Conservation (phyloP, 2,329 filamentous ascomycete genomes). For the Cladophialophora chaetospira region DNA sequence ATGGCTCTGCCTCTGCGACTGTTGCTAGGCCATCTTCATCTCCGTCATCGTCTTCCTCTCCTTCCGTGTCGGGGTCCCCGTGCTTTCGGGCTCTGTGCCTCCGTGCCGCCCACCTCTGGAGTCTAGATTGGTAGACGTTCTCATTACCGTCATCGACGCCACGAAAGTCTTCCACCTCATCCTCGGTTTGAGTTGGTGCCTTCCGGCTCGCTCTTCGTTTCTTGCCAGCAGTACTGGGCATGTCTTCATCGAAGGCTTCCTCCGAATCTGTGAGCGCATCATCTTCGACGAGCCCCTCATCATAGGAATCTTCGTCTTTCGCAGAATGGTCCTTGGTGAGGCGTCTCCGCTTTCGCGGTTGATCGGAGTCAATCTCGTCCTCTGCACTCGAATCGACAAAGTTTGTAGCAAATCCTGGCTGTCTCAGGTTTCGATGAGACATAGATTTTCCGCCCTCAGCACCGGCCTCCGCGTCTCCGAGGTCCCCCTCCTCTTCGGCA, state of each 20-base stretch:
- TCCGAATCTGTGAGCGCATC: constrained; percentile 33
- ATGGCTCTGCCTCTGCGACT: constrained; percentile 65
- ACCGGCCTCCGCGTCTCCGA: constrained; percentile 48
- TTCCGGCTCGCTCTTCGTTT: constrained; percentile 30
- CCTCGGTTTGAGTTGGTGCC: constrained; percentile 40
- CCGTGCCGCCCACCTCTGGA: constrained; percentile 72
- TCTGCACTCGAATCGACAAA: constrained; percentile 35
- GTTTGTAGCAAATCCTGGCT: constrained; percentile 68
- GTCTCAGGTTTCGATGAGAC: constrained; percentile 72
- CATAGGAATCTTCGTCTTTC: constrained; percentile 40
- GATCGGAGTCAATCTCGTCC: constrained; percentile 27
- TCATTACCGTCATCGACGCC: constrained; percentile 89
- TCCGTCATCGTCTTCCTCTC: constrained; percentile 44
- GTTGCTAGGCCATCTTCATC: constrained; percentile 37
- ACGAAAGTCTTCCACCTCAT: constrained; percentile 56
- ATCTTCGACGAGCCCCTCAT: constrained; percentile 28
- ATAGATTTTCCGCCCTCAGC: constrained; percentile 45
- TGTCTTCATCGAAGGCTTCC: constrained; percentile 37
- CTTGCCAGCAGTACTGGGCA: constrained; percentile 30
- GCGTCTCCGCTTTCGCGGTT: constrained; percentile 42
- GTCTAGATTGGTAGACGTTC: constrained; percentile 70
- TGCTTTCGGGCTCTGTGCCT: constrained; percentile 61
- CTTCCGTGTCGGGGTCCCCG: constrained; percentile 36
- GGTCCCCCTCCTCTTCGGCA: constrained; percentile 69
- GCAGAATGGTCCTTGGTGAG: constrained; percentile 35